Conservation (phyloP, 371 early-diverging fungal species). For the Mucor velutinosus region DNA sequence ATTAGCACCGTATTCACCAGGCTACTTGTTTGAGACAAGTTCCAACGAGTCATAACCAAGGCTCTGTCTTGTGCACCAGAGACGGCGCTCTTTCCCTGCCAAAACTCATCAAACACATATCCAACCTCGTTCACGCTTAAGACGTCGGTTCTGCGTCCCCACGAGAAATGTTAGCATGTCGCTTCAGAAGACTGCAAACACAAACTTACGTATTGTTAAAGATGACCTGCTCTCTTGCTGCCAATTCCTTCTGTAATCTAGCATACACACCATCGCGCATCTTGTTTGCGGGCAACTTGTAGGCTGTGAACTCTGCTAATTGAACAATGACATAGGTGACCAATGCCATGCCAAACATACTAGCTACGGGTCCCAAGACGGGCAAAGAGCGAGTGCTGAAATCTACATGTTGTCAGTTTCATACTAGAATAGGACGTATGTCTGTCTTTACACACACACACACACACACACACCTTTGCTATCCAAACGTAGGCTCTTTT, state of each 20-base stretch:
- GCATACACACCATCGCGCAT: conserved; percentile 72
- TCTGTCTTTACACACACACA: not conserved
- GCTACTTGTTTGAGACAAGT: conserved; percentile 59
- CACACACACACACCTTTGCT: not conserved
- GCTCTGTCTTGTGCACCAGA: conserved; percentile 76
- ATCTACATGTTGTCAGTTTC: conserved; percentile 60
- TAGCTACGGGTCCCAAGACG: conserved; percentile 86
- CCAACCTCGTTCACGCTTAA: conserved; percentile 74
- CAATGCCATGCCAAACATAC: conserved; percentile 91
- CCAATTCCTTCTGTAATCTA: conserved; percentile 75
- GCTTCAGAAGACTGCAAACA: not conserved
- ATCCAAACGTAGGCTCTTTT: conserved; percentile 64
- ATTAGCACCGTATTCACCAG: conserved; percentile 80
- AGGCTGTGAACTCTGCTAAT: conserved; percentile 71
- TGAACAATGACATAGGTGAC: conserved; percentile 83
- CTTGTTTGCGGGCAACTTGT: conserved; percentile 75
- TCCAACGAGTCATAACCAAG: conserved; percentile 77
- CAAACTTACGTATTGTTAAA: conserved; percentile 45
- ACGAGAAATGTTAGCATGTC: not conserved
- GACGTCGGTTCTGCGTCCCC: not conserved
- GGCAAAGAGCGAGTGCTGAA: conserved; percentile 83
- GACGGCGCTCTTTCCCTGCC: conserved; percentile 78
- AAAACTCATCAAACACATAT: conserved; percentile 88
- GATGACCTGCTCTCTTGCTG: conserved; percentile 60
- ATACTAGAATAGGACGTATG: not conserved